Conservation (phyloP, 1,139 yeast genomes). For the Hemisphaericaspora xylofermentans region DNA sequence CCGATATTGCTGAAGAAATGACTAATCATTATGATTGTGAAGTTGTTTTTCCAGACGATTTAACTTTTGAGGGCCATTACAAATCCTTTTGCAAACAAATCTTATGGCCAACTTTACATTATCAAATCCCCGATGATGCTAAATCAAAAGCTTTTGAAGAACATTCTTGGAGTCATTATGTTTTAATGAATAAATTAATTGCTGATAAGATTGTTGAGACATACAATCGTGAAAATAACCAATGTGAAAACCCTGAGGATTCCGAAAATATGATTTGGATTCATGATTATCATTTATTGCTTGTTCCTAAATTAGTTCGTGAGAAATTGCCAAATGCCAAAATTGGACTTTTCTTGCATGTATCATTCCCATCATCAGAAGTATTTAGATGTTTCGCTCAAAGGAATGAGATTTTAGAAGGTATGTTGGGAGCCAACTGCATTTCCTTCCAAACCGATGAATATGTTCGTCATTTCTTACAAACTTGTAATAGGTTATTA, state of each 20-base stretch:
- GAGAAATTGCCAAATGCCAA: constrained; percentile 75
- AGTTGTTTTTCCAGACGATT: constrained; percentile 73
- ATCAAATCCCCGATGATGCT: constrained; percentile 94
- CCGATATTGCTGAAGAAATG: constrained; percentile 47
- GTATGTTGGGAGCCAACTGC: constrained; percentile 86
- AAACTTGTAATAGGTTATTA: constrained; percentile 81
- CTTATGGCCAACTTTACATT: constrained; percentile 95
- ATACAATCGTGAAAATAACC: constrained; percentile 53
- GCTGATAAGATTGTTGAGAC: constrained; percentile 72
- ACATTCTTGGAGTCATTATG: constrained; percentile 89
- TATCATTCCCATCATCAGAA: constrained; percentile 94
- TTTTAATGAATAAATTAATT: constrained; percentile 68
- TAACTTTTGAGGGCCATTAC: constrained; percentile 85
- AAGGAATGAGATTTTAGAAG: constrained; percentile 71
- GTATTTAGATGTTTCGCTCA: constrained; percentile 94
- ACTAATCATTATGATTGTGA: constrained; percentile 52
- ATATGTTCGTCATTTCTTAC: constrained; percentile 89
- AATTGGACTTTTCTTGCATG: constrained; percentile 89
- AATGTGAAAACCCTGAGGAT: constrained; percentile 39
- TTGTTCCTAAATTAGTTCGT: constrained; percentile 85
- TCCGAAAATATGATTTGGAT: constrained; percentile 71
- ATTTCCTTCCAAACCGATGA: constrained; percentile 90
- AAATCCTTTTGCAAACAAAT: constrained; percentile 88
- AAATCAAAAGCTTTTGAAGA: constrained; percentile 93
- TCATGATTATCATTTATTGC: constrained; percentile 87